Conservation (phyloP, 148 eudicot species). For the Oxyria digyna region DNA sequence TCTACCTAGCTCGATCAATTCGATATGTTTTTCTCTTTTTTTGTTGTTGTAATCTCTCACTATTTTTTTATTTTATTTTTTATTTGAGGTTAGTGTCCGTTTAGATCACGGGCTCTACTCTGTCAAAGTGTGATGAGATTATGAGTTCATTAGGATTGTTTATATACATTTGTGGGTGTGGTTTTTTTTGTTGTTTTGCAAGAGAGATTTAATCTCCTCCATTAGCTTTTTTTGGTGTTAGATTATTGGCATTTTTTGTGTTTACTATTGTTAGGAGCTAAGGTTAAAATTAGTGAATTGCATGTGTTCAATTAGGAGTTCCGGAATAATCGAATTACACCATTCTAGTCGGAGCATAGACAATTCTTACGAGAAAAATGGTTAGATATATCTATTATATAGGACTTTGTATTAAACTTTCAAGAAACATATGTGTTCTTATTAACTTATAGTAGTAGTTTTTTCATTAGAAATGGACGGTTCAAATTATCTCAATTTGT, state of each 20-base stretch:
- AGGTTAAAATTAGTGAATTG: neutral
- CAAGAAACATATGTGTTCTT: no score
- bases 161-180: neutral
- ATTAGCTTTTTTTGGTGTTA: neutral
- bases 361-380: no score
- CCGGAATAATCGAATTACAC: no score
- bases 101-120: neutral
- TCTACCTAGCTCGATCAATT: no score
- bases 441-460: no score
- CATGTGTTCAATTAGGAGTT: neutral
- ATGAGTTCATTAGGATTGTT: neutral
- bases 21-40: neutral
- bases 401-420: no score
- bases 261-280: neutral
- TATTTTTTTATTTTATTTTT: neutral
- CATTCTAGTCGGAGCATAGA: no score
- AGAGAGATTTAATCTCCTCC: neutral
- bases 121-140: neutral
- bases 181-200: neutral
- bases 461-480: no score
- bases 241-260: no score
- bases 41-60: no score
- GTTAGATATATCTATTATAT: no score
- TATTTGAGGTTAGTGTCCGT: neutral
- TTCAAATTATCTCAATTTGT: no score